A percentile compares a stretch with the other conserved stretches of the same genome.
Evolutionary conservation across 495 filamentous ascomycete genomes (phyloP).

Genomic region (Penicillium salamii): DNA sequence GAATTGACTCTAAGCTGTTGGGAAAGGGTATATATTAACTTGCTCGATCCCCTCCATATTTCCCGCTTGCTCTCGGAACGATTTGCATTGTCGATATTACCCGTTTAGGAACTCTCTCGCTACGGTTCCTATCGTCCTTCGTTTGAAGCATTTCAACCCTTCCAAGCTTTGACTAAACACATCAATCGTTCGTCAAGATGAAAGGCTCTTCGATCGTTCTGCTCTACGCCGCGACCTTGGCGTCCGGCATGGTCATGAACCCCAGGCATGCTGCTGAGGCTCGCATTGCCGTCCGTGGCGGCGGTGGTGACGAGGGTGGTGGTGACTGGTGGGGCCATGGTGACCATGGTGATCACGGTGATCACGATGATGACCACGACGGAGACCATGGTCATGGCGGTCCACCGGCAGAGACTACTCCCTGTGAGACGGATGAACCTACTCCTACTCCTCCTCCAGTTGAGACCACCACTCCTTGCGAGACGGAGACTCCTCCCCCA

Average conservation of each 20-base stretch:
- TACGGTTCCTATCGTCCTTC: conserved; percentile 24
- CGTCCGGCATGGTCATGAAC: conserved; percentile 15
- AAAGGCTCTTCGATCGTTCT: conserved; percentile 15
- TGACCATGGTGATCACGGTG: neutral
- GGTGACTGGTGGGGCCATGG: conserved; percentile 1
- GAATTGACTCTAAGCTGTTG: neutral
- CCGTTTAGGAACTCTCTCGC: conserved; percentile 25
- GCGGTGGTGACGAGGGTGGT: conserved; percentile 4
- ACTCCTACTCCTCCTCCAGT: conserved; percentile 1
- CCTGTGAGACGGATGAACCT: conserved; percentile 7
- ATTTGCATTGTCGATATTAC: conserved; percentile 1
- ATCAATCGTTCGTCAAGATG: conserved; percentile 20
- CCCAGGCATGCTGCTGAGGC: conserved; percentile 12
- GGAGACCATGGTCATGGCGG: neutral
- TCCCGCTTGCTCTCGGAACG: neutral
- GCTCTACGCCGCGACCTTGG: conserved; percentile 20
- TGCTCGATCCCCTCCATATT: neutral
- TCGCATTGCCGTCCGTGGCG: conserved; percentile 11
- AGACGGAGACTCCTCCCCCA: conserved; percentile 7
- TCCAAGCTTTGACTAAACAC: neutral
- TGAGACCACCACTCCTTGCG: conserved; percentile 4
- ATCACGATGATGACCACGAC: neutral
- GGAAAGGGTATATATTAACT: neutral
- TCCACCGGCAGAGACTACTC: conserved; percentile 4
- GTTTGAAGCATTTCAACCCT: conserved; percentile 9